Conservation (phyloP, 441 rosid species). For the Capsella rubella region DNA sequence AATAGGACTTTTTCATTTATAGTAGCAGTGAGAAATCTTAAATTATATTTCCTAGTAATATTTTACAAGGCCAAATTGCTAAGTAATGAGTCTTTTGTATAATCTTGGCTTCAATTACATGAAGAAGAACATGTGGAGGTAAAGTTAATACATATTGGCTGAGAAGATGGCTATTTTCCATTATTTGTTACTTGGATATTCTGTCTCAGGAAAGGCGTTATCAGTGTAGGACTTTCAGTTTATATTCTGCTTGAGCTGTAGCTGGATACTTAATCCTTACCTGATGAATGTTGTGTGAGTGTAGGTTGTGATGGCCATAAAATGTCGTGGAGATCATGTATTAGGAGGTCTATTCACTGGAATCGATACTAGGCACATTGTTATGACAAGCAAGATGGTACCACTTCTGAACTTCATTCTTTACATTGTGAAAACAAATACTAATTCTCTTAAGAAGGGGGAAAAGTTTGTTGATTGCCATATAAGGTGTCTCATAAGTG, state of each 20-base stretch:
- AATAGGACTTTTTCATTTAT: neutral
- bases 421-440: constrained; percentile 20
- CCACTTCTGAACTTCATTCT: constrained; percentile 7
- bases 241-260: constrained; percentile 16
- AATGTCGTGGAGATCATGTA: constrained; percentile 78
- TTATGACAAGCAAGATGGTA: constrained; percentile 98
- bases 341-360: constrained; percentile 86
- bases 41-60: neutral
- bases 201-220: neutral
- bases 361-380: constrained; percentile 77
- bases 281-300: constrained; percentile 12
- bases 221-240: neutral
- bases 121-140: constrained; percentile 3
- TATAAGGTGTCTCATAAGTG: constrained; percentile 11
- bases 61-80: neutral
- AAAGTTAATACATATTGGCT: neutral
- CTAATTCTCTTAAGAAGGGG: neutral
- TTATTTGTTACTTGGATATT: neutral
- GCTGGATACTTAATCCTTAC: neutral
- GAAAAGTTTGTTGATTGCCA: constrained; percentile 22
- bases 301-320: constrained; percentile 81
- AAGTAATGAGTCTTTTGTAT: constrained; percentile 17
- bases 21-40: constrained; percentile 11
- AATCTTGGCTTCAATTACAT: constrained; percentile 21
- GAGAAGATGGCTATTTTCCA: neutral